Conservation (phyloP, 305 asterid species). For the Withania somnifera region DNA sequence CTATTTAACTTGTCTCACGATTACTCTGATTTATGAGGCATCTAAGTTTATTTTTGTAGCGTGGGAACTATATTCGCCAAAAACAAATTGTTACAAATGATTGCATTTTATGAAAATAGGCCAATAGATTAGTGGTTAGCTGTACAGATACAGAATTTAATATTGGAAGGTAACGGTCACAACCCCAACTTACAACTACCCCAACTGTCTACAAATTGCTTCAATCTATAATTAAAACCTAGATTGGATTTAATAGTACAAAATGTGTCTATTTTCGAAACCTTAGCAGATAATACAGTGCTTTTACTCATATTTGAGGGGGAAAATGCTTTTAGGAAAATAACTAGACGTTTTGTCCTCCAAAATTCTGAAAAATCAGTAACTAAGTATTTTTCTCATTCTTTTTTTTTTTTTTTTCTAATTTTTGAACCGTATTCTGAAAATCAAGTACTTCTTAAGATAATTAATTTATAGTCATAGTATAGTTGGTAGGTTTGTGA, state of each 20-base stretch:
- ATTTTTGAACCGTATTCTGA: neutral
- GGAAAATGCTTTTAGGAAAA: neutral
- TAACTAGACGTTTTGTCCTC: neutral
- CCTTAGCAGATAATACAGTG: neutral
- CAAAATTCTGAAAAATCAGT: neutral
- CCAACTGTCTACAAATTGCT: conserved; percentile 24
- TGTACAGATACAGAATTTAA: neutral
- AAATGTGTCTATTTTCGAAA: neutral
- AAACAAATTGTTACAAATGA: neutral
- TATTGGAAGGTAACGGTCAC: conserved; percentile 10
- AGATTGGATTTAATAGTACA: neutral
- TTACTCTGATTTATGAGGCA: no score
- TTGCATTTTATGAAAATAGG: neutral
- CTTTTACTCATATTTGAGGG: neutral
- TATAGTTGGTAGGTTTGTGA: no score
- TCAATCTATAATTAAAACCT: conserved; percentile 3
- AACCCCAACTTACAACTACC: conserved; percentile 35
- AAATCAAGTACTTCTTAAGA: no score
- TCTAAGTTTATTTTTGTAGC: neutral
- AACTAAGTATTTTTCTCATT: neutral
- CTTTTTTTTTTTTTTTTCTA: neutral
- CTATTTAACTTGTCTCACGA: no score
- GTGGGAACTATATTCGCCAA: neutral
- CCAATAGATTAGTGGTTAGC: neutral
- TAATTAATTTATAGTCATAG: no score